phyloP scores from a whole-genome alignment of 164 flowering plant genomes.

The Nymphaea colorata region DNA sequence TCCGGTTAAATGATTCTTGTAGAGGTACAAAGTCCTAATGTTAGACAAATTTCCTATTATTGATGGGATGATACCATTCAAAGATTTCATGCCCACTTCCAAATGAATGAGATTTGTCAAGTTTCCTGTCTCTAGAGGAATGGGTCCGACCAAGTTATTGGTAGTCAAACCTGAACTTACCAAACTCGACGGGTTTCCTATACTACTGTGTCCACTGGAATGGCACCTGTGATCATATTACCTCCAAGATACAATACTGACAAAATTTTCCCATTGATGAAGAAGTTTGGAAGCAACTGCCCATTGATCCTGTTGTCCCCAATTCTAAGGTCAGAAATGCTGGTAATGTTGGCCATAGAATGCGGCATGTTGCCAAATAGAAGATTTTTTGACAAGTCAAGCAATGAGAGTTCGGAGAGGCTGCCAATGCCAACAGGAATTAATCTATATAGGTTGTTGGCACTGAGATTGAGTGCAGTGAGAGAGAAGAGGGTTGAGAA shows the following conservation, averaged over 20 bases:
- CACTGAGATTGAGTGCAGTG: slow-evolving; percentile 6
- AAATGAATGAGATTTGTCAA: slow-evolving; percentile 9
- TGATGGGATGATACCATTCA: slow-evolving; percentile 11
- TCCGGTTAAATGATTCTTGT: slow-evolving; percentile 9
- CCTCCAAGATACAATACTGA: slow-evolving; percentile 1
- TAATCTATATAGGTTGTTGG: slow-evolving; percentile 9
- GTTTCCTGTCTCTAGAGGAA: slow-evolving; percentile 10
- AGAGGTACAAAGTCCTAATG: slow-evolving; percentile 7
- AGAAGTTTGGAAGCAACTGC: slow-evolving; percentile 6
- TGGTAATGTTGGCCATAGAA: slow-evolving; percentile 13
- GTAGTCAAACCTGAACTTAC: neutral
- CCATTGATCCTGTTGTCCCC: slow-evolving; percentile 10
- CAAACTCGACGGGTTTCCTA: too few species aligned
- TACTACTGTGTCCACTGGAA: slow-evolving; percentile 6
- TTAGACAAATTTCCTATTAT: slow-evolving; percentile 12
- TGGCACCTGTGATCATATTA: slow-evolving; percentile 13
- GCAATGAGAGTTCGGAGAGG: slow-evolving; percentile 8
- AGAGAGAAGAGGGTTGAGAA: slow-evolving; percentile 5
- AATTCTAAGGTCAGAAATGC: slow-evolving; percentile 8
- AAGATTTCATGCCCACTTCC: slow-evolving; percentile 10
- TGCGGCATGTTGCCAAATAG: neutral
- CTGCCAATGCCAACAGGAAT: slow-evolving; percentile 15
- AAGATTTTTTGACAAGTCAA: slow-evolving; percentile 5
- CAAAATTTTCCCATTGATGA: slow-evolving; percentile 12
- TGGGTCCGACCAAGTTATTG: slow-evolving; percentile 5